These are phyloP conservation scores for Heliamphora pulchella DNA, from an alignment of 179 eudicot genomes.

Conservation along the genomic window DNA sequence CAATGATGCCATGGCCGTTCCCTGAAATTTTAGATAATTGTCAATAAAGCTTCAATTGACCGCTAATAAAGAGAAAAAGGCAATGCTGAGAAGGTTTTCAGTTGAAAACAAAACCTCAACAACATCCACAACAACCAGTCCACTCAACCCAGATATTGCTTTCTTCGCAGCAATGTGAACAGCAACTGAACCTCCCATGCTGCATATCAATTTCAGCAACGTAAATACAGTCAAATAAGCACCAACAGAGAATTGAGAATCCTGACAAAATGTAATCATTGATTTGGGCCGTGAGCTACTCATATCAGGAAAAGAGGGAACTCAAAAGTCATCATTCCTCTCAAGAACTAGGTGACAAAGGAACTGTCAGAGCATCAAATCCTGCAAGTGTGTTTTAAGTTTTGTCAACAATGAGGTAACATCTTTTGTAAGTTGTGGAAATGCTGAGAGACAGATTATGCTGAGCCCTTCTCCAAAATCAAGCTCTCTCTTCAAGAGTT, in stretches of 20 bases:
- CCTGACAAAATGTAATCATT: neutral
- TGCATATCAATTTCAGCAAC: conserved; percentile 24
- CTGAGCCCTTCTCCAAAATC: no score
- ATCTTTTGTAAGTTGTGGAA: neutral
- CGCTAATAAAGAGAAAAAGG: neutral
- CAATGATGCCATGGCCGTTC: conserved; percentile 94
- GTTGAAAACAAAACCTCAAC: conserved; percentile 61
- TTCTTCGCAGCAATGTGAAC: conserved; percentile 86
- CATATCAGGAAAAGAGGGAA: neutral
- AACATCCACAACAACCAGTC: conserved; percentile 90
- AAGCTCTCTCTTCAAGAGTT: no score
- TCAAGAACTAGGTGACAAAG: neutral
- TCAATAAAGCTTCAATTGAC: neutral
- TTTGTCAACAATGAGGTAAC: conserved; percentile 8
- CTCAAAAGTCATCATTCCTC: neutral
- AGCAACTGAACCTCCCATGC: conserved; percentile 97
- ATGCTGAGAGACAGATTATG: no score
- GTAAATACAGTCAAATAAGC: conserved; percentile 4
- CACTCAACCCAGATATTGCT: conserved; percentile 59
- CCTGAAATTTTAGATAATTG: conserved; percentile 37
- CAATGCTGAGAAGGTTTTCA: neutral
- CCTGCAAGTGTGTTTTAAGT: neutral
- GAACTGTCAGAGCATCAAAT: neutral
- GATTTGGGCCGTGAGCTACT: neutral
- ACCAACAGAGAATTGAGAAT: neutral